These are phyloP conservation scores for Tuber calosporum DNA, from an alignment of 495 filamentous ascomycete species.

Conservation along the genomic window DNA sequence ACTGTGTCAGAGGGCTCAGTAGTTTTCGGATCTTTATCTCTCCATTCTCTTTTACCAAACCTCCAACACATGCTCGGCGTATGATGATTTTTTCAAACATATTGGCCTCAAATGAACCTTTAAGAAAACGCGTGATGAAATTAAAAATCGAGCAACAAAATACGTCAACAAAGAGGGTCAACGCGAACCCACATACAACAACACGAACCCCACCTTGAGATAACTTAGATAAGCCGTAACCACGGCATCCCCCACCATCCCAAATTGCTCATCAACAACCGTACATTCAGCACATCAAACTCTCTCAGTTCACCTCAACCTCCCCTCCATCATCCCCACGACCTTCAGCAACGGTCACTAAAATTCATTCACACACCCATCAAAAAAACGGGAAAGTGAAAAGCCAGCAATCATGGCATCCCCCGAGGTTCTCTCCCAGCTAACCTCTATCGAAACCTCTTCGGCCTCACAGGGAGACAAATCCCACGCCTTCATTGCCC, in stretches of 20 bases:
- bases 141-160: neutral
- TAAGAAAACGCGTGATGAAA: neutral
- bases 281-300: neutral
- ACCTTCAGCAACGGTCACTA: neutral
- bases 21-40: slow-evolving; percentile 14
- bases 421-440: slow-evolving; percentile 51
- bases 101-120: neutral
- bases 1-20: slow-evolving; percentile 11
- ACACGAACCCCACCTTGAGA: neutral
- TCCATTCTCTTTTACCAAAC: neutral
- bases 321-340: neutral
- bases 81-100: neutral
- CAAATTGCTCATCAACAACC: neutral
- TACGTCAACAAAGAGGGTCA: neutral
- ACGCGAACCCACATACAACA: neutral
- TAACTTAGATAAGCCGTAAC: neutral
- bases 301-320: neutral
- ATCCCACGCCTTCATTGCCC: slow-evolving; percentile 56
- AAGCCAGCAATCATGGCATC: slow-evolving; percentile 49
- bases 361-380: neutral
- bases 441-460: slow-evolving; percentile 52
- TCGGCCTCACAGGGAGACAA: slow-evolving; percentile 50
- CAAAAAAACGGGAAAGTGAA: neutral
- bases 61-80: neutral
- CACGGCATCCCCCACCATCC: neutral